Evolutionary conservation across 352 stramenopile genomes (phyloP).

Genomic region (Thalassiosira ordinaria): DNA sequence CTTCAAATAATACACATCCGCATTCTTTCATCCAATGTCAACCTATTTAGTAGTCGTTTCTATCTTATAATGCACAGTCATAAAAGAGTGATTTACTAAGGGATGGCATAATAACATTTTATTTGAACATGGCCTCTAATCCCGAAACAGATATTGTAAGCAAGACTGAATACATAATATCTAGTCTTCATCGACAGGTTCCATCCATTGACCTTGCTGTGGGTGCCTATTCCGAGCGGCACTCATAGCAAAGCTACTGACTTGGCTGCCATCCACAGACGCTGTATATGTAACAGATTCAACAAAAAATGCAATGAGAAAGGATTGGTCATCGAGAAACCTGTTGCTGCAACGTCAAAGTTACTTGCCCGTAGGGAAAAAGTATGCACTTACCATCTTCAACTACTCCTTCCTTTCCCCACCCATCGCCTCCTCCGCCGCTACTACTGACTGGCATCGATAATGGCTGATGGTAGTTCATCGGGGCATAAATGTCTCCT

Average conservation of each 20-base stretch:
- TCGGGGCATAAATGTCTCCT: constrained; percentile 9
- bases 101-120: no score
- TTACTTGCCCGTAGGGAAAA: no score
- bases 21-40: no score
- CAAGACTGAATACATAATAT: no score
- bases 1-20: no score
- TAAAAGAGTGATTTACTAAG: no score
- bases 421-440: constrained; percentile 1
- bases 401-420: constrained; percentile 45
- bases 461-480: background rate
- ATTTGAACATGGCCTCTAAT: no score
- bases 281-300: background rate
- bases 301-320: background rate
- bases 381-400: constrained; percentile 55
- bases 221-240: constrained; percentile 27
- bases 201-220: constrained; percentile 50
- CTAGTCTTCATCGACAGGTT: constrained; percentile 50
- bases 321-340: no score
- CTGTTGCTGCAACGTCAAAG: no score
- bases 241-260: constrained; percentile 35
- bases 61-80: no score
- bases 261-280: constrained; percentile 51
- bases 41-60: no score
- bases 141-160: no score
- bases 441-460: background rate